These are phyloP conservation scores for Magnolia changhungtana DNA, from an alignment of 164 flowering plant genomes.

Conservation along the genomic window DNA sequence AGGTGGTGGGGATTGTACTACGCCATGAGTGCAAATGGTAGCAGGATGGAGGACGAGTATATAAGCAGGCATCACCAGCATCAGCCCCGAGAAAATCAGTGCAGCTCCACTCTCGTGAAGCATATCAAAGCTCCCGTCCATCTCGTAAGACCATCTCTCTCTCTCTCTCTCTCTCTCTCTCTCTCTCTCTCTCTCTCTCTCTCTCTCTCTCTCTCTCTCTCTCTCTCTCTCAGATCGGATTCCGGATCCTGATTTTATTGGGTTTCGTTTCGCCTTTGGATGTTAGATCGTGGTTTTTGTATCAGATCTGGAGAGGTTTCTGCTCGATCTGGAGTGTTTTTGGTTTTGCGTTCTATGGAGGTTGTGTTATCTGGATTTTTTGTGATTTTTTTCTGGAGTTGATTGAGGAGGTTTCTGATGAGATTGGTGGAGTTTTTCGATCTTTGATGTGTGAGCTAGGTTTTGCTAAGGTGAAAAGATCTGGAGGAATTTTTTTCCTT, in stretches of 20 bases:
- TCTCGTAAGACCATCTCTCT: conserved; percentile 36
- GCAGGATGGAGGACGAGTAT: conserved; percentile 40
- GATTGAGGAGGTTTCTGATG: not conserved
- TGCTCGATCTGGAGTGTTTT: conserved; percentile 18
- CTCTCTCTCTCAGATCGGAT: conserved; percentile 5
- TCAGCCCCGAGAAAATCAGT: conserved; percentile 49
- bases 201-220: conserved; percentile 1
- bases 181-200: not conserved
- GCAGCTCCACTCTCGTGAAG: conserved; percentile 52
- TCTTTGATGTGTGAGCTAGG: not conserved
- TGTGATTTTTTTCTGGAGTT: not conserved
- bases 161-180: not conserved
- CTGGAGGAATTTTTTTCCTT: too few species aligned
- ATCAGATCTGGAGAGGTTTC: not conserved
- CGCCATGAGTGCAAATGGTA: conserved; percentile 28
- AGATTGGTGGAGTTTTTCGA: not conserved
- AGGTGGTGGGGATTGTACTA: conserved; percentile 7
- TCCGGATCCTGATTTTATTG: not conserved
- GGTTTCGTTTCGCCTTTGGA: not conserved
- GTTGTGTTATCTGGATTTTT: not conserved
- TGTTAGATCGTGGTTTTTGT: conserved; percentile 2
- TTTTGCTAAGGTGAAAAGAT: too few species aligned
- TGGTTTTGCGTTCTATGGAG: not conserved
- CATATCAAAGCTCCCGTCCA: conserved; percentile 72
- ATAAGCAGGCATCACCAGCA: conserved; percentile 54